Conservation (phyloP, 1,284 basidiomycete genomes). For the Cystobasidium pallidum region DNA sequence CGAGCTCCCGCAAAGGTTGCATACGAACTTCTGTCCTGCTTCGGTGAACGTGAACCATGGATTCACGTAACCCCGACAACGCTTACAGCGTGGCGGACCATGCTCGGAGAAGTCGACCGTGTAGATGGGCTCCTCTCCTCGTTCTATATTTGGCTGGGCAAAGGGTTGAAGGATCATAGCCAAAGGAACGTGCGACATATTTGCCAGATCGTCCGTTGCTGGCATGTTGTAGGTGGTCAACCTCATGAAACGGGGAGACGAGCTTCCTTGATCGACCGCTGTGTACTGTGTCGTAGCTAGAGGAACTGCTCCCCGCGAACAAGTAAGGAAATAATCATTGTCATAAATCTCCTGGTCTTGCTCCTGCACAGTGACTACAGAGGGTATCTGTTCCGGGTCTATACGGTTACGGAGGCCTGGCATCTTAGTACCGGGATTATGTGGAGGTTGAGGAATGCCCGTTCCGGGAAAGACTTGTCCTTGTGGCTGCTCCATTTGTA, state of each 20-base stretch:
- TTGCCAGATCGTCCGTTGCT: slow-evolving; percentile 74
- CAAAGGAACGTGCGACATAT: slow-evolving; percentile 81
- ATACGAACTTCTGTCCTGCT: slow-evolving; percentile 85
- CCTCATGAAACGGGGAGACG: slow-evolving; percentile 69
- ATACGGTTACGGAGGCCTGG: slow-evolving; percentile 76
- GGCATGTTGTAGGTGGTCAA: slow-evolving; percentile 75
- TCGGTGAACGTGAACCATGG: slow-evolving; percentile 88
- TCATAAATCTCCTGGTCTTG: slow-evolving; percentile 83
- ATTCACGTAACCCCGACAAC: slow-evolving; percentile 91
- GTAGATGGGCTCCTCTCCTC: slow-evolving; percentile 74
- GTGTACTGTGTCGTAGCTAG: slow-evolving; percentile 84
- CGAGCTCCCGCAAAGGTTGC: slow-evolving; percentile 84
- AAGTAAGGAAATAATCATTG: slow-evolving; percentile 68
- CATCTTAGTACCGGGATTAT: slow-evolving; percentile 58
- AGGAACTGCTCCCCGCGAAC: slow-evolving; percentile 72
- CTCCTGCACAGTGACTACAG: slow-evolving; percentile 81
- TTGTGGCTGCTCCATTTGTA: slow-evolving; percentile 43
- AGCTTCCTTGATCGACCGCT: slow-evolving; percentile 92
- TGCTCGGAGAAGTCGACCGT: slow-evolving; percentile 66
- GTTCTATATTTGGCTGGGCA: slow-evolving; percentile 73
- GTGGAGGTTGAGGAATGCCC: slow-evolving; percentile 57
- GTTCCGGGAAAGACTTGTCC: slow-evolving; percentile 41
- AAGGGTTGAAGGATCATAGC: slow-evolving; percentile 89
- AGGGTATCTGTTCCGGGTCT: slow-evolving; percentile 88
- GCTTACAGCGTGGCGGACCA: slow-evolving; percentile 77